Conservation (phyloP, 106 monocot genomes). For the Dioscorea zingiberensis region DNA sequence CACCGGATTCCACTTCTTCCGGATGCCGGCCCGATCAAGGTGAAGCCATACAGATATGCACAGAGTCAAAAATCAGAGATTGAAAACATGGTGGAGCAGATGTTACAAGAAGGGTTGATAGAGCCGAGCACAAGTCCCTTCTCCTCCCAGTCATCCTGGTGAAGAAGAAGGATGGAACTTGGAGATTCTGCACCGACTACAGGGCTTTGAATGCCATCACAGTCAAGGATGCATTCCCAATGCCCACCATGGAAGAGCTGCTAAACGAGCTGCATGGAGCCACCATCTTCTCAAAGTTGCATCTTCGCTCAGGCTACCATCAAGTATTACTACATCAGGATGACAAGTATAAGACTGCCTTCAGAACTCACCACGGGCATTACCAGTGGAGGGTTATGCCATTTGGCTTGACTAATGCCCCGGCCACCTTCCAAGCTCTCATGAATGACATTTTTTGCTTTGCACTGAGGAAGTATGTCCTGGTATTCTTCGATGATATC, state of each 20-base stretch:
- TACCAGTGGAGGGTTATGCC: background rate
- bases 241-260: background rate
- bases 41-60: background rate
- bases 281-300: background rate
- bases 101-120: background rate
- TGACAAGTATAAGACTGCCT: background rate
- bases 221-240: background rate
- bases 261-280: background rate
- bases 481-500: background rate
- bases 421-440: background rate
- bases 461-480: background rate
- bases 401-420: background rate
- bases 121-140: background rate
- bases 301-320: background rate
- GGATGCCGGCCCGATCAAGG: too few species aligned
- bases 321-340: background rate
- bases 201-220: background rate
- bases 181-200: background rate
- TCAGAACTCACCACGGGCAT: background rate
- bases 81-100: background rate
- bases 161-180: background rate
- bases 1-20: too few species aligned
- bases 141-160: background rate
- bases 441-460: background rate
- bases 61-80: background rate